Evolutionary conservation across 306 rosid species (phyloP).

Genomic region (Trichosanthes cucumerina): DNA sequence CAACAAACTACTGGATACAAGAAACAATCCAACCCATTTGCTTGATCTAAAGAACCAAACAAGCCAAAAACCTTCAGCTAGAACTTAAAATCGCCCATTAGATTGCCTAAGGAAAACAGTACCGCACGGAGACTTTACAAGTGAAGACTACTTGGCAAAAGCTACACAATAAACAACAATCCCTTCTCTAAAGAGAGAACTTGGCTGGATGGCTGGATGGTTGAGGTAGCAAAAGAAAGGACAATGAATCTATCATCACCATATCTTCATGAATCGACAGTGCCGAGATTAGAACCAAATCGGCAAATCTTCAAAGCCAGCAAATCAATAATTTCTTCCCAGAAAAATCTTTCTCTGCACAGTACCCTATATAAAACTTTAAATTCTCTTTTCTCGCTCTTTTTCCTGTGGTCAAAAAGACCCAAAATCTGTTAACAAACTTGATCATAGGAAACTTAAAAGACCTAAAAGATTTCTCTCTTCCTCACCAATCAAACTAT

Average conservation of each 20-base stretch:
- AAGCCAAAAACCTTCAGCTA: neutral
- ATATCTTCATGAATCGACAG: too few relatives aligned
- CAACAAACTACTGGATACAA: too few relatives aligned
- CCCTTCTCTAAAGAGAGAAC: neutral
- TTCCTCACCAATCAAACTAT: neutral
- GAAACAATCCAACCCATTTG: neutral
- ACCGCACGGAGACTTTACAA: neutral
- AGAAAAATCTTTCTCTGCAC: neutral
- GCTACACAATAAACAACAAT: neutral
- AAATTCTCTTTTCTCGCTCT: neutral
- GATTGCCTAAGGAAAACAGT: neutral
- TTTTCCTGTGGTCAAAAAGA: neutral
- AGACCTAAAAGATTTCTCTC: neutral
- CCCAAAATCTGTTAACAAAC: neutral
- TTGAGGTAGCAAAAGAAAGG: neutral
- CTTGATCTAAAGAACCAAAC: neutral
- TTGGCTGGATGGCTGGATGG: neutral
- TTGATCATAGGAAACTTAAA: neutral
- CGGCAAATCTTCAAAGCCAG: too few relatives aligned
- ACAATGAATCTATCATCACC: neutral
- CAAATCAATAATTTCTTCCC: too few relatives aligned
- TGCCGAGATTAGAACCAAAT: too few relatives aligned
- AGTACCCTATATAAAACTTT: neutral
- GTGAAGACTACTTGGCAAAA: neutral
- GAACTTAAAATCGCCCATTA: neutral